A percentile compares a stretch with the other conserved stretches of the same genome.
These are phyloP conservation scores for Geosmithia putterillii DNA, from an alignment of 2,329 filamentous ascomycete genomes.

Conservation along the genomic window DNA sequence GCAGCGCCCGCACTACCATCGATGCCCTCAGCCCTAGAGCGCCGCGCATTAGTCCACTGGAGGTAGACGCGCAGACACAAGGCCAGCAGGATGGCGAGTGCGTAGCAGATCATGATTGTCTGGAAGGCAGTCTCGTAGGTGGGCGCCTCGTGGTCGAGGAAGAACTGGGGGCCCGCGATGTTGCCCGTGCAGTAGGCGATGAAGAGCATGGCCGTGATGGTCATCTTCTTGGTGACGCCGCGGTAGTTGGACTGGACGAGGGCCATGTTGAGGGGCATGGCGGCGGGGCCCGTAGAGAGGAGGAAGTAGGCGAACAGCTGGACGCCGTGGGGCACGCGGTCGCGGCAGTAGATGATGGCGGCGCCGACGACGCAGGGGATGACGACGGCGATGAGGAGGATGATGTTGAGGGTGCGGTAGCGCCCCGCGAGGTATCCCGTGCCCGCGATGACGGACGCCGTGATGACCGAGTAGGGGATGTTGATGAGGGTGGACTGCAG, in stretches of 20 bases:
- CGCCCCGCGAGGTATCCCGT: slow-evolving; percentile 38
- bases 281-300: slow-evolving; percentile 37
- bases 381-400: slow-evolving; percentile 36
- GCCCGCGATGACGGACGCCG: slow-evolving; percentile 31
- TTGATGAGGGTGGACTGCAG: slow-evolving; percentile 44
- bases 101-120: slow-evolving; percentile 44
- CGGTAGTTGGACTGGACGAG: slow-evolving; percentile 43
- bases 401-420: slow-evolving; percentile 36
- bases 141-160: slow-evolving; percentile 34
- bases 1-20: slow-evolving; percentile 28
- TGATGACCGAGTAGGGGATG: slow-evolving; percentile 44
- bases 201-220: slow-evolving; percentile 42
- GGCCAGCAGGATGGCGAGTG: slow-evolving; percentile 31
- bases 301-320: slow-evolving; percentile 47
- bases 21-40: slow-evolving; percentile 29
- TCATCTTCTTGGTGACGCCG: slow-evolving; percentile 49
- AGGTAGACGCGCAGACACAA: slow-evolving; percentile 34
- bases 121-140: slow-evolving; percentile 40
- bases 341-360: slow-evolving; percentile 37
- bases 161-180: slow-evolving; percentile 43
- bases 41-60: slow-evolving; percentile 26
- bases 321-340: slow-evolving; percentile 23
- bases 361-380: slow-evolving; percentile 38
- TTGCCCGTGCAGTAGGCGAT: slow-evolving; percentile 44
- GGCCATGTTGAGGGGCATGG: slow-evolving; percentile 41